Percentiles rank a stretch among this genome's conserved stretches.
These are phyloP conservation scores for Speleostelium caveatum DNA, from an alignment of 78 protist species.

Conservation along the genomic window DNA sequence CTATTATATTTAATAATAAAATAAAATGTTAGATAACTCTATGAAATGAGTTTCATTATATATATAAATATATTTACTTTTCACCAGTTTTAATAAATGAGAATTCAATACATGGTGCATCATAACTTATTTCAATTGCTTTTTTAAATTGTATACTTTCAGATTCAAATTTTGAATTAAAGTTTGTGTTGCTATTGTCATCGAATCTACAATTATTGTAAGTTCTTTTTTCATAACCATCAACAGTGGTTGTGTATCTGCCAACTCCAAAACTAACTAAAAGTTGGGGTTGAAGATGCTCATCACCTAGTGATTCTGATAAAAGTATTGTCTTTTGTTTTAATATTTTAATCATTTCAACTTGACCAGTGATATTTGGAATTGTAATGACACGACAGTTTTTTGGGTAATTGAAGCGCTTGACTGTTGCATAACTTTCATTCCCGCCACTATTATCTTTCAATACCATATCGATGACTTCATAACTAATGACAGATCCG, in stretches of 20 bases:
- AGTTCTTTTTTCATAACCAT: slow-evolving; percentile 24
- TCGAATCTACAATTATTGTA: not conserved
- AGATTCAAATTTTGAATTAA: slow-evolving; percentile 4
- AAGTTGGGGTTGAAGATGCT: not conserved
- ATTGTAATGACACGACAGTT: slow-evolving; percentile 10
- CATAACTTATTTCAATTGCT: slow-evolving; percentile 13
- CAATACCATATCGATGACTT: slow-evolving; percentile 6
- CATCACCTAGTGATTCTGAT: not conserved
- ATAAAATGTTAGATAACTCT: not conserved
- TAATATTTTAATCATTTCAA: slow-evolving; percentile 19
- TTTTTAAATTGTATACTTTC: slow-evolving; percentile 10
- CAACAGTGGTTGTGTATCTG: slow-evolving; percentile 20
- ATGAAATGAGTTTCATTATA: not conserved
- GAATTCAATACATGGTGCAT: slow-evolving; percentile 66
- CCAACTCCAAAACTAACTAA: slow-evolving; percentile 52
- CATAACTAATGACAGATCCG: not conserved
- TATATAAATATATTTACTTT: not conserved
- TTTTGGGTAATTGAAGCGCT: slow-evolving; percentile 2
- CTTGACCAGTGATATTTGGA: not conserved
- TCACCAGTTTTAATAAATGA: slow-evolving; percentile 13
- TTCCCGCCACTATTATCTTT: not conserved
- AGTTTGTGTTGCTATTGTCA: not conserved
- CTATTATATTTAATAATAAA: not conserved
- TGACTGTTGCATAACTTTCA: slow-evolving; percentile 13
- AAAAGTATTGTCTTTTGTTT: slow-evolving; percentile 5